Base-by-base conservation (phyloP, 129 eudicot genomes). In the Lactuca saligna region DNA sequence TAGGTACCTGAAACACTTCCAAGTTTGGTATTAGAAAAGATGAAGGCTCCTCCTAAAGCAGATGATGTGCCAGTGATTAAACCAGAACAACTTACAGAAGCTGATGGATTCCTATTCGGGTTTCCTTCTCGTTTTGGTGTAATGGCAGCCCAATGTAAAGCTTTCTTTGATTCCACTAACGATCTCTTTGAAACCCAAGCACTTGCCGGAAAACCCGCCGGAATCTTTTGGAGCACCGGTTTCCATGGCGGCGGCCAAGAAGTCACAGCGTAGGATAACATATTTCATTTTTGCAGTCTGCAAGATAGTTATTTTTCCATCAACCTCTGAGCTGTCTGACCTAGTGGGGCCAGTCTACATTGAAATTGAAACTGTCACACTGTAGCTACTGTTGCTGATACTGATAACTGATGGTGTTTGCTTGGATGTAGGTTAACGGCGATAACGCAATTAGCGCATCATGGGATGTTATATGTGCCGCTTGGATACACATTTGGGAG, bases 131-230 rank as follows among this genome's bases (percentile, higher is more conserved):
- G 95, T 68, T 91, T 91, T 60, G 97, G 97, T 9, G 89, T 91
- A 71, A 91, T 91, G 97, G 88, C 97, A 13, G 95, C 97, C 51
- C 97, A 91, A 64, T 83, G 79, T 69, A 82, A 85, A 66, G 95
- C 97, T 50, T 91, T 91, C 75, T 87, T 91, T 73, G 97, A 85
- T 75, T 89, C 92, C 57, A 87, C 92, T 6, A 38, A 49, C 53
- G 80, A 80, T 37, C 55, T 87, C 57, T 91, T 91, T 89, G 81
- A 76, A 42, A 63, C 82, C 57, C 97, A 87, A 75, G 81, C 88
- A 7, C 96, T 91, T 41, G 97, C 97, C 42, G 97, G 97, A 50
- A 91, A 91, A 70, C 97, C 97, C 14, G 97, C 97, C 15, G 97
- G 97, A n/a, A 71, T 91, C 62, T 91, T 91, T 74, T 91, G 97